These are phyloP conservation scores for Parsonsia alboflavescens DNA, from an alignment of 257 asterid species.

Conservation along the genomic window DNA sequence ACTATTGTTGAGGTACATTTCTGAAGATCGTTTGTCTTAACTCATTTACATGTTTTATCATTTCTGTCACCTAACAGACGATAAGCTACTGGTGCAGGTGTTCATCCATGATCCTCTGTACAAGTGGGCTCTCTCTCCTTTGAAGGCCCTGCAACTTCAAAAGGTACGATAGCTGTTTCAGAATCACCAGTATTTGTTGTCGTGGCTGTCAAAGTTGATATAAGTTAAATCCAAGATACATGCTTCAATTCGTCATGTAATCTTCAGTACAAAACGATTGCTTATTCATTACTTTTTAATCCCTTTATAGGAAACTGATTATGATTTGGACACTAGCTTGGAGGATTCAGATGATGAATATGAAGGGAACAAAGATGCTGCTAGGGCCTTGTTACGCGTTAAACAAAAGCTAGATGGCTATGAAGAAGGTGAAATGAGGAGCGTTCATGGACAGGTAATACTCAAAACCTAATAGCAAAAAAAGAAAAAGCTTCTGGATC, in stretches of 20 bases:
- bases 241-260: neutral
- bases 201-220: neutral
- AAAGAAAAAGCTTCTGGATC: no score
- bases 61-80: neutral
- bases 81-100: constrained; percentile 50
- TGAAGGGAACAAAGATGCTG: constrained; percentile 96
- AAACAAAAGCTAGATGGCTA: constrained; percentile 98
- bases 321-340: constrained; percentile 62
- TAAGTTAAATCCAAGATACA: neutral
- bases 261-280: neutral
- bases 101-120: constrained; percentile 95
- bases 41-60: neutral
- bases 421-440: constrained; percentile 97
- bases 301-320: constrained; percentile 57
- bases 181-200: neutral
- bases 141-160: constrained; percentile 96
- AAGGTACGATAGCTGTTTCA: constrained; percentile 44
- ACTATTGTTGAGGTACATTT: constrained; percentile 82
- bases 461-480: neutral
- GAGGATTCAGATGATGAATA: constrained; percentile 70
- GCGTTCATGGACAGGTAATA: constrained; percentile 87
- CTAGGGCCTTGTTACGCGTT: constrained; percentile 95
- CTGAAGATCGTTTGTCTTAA: neutral
- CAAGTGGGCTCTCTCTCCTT: constrained; percentile 97
- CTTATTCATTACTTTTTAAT: neutral